Conservation (phyloP, 805 yeast species). For the Ogataea paraovalis region DNA sequence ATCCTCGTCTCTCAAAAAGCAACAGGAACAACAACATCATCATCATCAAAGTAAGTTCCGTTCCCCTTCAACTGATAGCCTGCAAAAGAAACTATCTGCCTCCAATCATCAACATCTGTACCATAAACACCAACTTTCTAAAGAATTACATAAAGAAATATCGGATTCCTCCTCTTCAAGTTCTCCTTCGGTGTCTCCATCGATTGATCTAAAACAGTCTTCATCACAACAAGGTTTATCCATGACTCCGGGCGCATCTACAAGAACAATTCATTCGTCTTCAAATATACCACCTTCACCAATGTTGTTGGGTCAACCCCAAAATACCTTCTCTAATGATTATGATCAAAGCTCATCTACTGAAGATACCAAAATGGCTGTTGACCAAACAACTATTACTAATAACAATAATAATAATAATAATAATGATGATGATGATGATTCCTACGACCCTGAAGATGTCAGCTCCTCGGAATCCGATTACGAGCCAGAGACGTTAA, state of each 20-base stretch:
- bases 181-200: neutral
- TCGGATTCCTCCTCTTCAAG: neutral
- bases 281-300: neutral
- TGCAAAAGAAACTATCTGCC: neutral
- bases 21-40: conserved; percentile 5
- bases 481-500: conserved; percentile 24
- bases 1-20: conserved; percentile 19
- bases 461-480: conserved; percentile 23
- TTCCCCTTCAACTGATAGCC: neutral
- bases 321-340: too few relatives aligned
- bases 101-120: neutral
- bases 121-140: conserved; percentile 4
- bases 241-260: neutral
- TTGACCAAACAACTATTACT: neutral
- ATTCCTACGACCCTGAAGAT: conserved; percentile 22
- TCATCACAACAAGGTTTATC: neutral
- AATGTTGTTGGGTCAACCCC: too few relatives aligned
- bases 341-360: too few relatives aligned
- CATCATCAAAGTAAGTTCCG: neutral
- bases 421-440: neutral
- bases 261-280: neutral
- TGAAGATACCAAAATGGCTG: neutral
- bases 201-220: neutral
- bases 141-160: neutral
- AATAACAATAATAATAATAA: neutral